These are phyloP conservation scores for Groenewaldozyma sp. DNA, from an alignment of 1,139 yeast species.

Conservation along the genomic window DNA sequence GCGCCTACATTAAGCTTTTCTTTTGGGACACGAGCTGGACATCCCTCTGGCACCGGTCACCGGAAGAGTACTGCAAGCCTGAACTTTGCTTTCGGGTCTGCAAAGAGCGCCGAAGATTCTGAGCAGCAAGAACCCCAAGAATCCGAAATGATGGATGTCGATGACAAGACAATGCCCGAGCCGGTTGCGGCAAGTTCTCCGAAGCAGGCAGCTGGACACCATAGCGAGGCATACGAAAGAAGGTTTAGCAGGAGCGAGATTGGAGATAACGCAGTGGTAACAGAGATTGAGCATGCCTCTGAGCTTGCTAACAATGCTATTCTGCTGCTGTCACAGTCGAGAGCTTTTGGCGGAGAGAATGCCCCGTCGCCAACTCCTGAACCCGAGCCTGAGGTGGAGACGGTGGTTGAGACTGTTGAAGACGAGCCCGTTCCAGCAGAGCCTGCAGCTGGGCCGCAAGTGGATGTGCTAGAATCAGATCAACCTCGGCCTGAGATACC, in stretches of 20 bases:
- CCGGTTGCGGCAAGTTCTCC: too few relatives aligned
- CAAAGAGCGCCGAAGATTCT: too few relatives aligned
- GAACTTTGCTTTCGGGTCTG: neutral
- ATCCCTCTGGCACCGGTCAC: too few relatives aligned
- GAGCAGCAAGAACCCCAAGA: too few relatives aligned
- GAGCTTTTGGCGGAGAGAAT: conserved; percentile 3
- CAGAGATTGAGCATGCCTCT: conserved; percentile 6
- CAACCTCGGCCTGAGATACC: conserved; percentile 2
- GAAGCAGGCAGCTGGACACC: too few relatives aligned
- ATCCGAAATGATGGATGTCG: too few relatives aligned
- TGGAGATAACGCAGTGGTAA: neutral
- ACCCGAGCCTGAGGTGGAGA: neutral
- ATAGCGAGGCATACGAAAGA: neutral
- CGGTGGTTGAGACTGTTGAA: neutral
- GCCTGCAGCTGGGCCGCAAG: neutral
- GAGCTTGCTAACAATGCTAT: conserved; percentile 6
- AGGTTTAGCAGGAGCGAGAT: neutral
- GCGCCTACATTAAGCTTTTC: too few relatives aligned
- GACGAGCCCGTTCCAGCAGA: neutral
- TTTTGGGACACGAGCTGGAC: too few relatives aligned
- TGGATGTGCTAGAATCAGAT: conserved; percentile 3
- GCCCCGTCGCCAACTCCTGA: conserved; percentile 3
- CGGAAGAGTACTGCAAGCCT: too few relatives aligned
- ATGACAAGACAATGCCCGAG: too few relatives aligned
- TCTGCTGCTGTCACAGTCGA: conserved; percentile 6